These are phyloP conservation scores for Saussurea involucrata DNA, from an alignment of 129 eudicot genomes.

Conservation along the genomic window DNA sequence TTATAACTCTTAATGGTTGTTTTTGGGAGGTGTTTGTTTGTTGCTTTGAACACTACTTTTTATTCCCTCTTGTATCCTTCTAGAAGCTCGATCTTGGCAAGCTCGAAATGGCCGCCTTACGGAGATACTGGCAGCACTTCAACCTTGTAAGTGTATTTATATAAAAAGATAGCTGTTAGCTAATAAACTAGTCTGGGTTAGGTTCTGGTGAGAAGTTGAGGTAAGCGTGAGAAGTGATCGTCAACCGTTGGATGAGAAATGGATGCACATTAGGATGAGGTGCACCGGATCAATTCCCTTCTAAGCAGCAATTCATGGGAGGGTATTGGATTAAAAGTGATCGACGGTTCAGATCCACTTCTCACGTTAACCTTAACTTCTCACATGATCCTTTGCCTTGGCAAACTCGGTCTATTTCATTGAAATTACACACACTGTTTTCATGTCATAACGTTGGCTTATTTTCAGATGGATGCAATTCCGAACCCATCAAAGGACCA, in stretches of 20 bases:
- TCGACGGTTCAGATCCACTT: too few species aligned
- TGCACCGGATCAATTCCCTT: too few species aligned
- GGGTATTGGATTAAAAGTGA: too few species aligned
- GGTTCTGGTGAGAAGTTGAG: too few species aligned
- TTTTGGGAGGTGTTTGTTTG: not conserved
- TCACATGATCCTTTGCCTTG: too few species aligned
- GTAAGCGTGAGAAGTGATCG: too few species aligned
- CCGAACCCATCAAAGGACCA: conserved; percentile 66
- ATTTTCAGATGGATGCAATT: conserved; percentile 44
- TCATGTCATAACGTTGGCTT: not conserved
- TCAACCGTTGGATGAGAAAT: too few species aligned
- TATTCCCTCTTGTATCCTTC: not conserved
- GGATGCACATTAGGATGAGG: too few species aligned
- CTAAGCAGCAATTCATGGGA: too few species aligned
- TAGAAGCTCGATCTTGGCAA: conserved; percentile 67
- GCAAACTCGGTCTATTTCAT: too few species aligned
- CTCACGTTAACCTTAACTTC: too few species aligned
- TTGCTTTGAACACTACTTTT: not conserved
- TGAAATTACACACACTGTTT: not conserved
- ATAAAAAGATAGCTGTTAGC: not conserved
- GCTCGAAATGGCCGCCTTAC: conserved; percentile 65
- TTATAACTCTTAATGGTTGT: not conserved
- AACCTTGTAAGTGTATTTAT: conserved; percentile 52
- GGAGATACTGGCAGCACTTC: conserved; percentile 64
- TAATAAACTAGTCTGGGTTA: not conserved